Conservation (phyloP, 169 alveolate genomes). For the Plasmodium reichenowi region DNA sequence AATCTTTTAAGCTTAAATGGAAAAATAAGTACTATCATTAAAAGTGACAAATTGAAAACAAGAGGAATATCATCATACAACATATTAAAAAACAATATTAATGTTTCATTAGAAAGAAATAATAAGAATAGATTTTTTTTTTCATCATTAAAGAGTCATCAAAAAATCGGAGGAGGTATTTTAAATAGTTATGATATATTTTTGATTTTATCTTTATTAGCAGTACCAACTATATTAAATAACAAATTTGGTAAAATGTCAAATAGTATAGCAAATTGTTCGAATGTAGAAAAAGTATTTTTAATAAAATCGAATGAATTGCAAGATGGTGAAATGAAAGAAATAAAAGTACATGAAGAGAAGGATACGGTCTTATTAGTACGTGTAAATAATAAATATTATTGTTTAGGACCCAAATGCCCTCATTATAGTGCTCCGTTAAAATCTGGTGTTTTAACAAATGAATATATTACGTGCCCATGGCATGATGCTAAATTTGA, state of each 20-base stretch:
- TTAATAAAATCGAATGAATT: constrained; percentile 77
- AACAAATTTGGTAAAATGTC: constrained; percentile 1
- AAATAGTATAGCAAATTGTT: constrained; percentile 12
- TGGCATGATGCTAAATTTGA: constrained; percentile 88
- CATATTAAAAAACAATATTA: background rate
- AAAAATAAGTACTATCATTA: background rate
- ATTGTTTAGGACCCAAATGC: constrained; percentile 86
- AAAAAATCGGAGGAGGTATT: background rate
- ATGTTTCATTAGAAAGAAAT: background rate
- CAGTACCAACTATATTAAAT: constrained; percentile 7
- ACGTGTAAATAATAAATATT: constrained; percentile 76
- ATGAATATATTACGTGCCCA: constrained; percentile 83
- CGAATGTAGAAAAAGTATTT: constrained; percentile 50
- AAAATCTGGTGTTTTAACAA: constrained; percentile 80
- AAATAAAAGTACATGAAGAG: constrained; percentile 79
- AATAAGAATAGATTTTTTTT: background rate
- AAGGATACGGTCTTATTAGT: constrained; percentile 79
- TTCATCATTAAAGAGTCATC: background rate
- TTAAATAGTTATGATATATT: constrained; percentile 15
- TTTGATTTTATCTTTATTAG: constrained; percentile 15
- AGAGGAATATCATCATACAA: constrained; percentile 1
- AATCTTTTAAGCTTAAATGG: constrained; percentile 6
- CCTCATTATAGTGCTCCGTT: constrained; percentile 86
- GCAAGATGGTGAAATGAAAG: constrained; percentile 84
- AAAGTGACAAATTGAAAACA: background rate